Evolutionary conservation across 495 filamentous ascomycete genomes (phyloP), one percentile per base, ranked within the genome.

Genomic region (Clohesyomyces aquaticus): DNA sequence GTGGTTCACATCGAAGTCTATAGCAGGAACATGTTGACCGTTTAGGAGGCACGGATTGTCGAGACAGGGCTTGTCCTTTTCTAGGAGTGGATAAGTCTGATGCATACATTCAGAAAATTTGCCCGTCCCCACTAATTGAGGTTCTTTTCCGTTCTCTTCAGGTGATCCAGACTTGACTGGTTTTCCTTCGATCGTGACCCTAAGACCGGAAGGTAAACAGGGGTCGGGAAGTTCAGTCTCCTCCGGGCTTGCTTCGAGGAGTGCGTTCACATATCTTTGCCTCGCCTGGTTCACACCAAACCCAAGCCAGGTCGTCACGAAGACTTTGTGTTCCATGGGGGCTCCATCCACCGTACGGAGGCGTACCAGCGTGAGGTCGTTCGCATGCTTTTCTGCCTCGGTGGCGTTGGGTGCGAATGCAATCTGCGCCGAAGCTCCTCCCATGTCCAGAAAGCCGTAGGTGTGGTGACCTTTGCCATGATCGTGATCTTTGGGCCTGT

Each of bases 391-490:
- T 66, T 87, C 81, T 4, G 91, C 87, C 71, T 98, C 94, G 0
- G 94, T 99, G 12, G 82, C 76, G 74, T 99, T 99, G 0, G 94
- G 94, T 10, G 93, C 91, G 74, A 99, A 99, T 4, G 94, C 94
- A 68, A 99, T 97, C 73, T 98, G 94, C 19, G 94, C 92, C 0
- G 93, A 97, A 18, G 94, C 94, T 18, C 94, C 94, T 25, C 94
- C 94, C 94, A 99, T 98, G 73, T 99, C 94, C 54, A 99, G 76
- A 73, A 99, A 99, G 0, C 94, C 94, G 74, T 98, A 99, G 0
- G 94, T 99, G 70, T 94, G 89, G 68, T 98, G 94, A 23, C 85
- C 88, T 69, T 96, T 92, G 18, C 91, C 92, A 70, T 89, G 86
- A 53, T 80, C 78, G 67, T 95, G 90, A 23, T 82, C 77, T 25